phyloP scores from a whole-genome alignment of 345 rosid genomes.

The Crucihimalaya himalaica region DNA sequence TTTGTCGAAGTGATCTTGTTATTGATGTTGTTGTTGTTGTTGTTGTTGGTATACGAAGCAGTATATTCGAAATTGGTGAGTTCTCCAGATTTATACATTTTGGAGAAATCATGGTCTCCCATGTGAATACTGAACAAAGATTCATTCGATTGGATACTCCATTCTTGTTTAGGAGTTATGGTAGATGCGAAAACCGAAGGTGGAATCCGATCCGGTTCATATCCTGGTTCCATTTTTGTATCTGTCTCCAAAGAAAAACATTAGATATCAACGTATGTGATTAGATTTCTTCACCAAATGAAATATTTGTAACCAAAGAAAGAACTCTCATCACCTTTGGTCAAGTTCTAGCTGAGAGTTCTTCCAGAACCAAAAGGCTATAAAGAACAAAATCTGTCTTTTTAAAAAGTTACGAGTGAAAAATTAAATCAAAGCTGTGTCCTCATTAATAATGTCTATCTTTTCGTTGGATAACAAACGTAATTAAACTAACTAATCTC shows the following conservation, averaged over 20 bases:
- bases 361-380: background rate
- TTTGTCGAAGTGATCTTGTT: slow-evolving; percentile 2
- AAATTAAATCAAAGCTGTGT: background rate
- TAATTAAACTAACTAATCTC: slow-evolving; percentile 5
- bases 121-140: slow-evolving; percentile 83
- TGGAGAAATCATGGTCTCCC: slow-evolving; percentile 62
- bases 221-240: slow-evolving; percentile 41
- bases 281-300: background rate
- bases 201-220: slow-evolving; percentile 72
- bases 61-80: slow-evolving; percentile 55
- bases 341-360: slow-evolving; percentile 5
- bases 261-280: background rate
- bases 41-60: slow-evolving; percentile 7
- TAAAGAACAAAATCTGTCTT: background rate
- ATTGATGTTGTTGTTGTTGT: background rate
- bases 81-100: slow-evolving; percentile 75
- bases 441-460: slow-evolving; percentile 12
- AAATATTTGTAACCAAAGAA: slow-evolving; percentile 4
- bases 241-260: background rate
- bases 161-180: slow-evolving; percentile 55
- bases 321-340: slow-evolving; percentile 3
- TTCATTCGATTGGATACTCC: slow-evolving; percentile 89
- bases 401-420: background rate
- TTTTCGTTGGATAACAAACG: slow-evolving; percentile 15
- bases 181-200: slow-evolving; percentile 52